These are phyloP conservation scores for Scedosporium minutisporum DNA, from an alignment of 2,329 filamentous ascomycete species.

Conservation along the genomic window DNA sequence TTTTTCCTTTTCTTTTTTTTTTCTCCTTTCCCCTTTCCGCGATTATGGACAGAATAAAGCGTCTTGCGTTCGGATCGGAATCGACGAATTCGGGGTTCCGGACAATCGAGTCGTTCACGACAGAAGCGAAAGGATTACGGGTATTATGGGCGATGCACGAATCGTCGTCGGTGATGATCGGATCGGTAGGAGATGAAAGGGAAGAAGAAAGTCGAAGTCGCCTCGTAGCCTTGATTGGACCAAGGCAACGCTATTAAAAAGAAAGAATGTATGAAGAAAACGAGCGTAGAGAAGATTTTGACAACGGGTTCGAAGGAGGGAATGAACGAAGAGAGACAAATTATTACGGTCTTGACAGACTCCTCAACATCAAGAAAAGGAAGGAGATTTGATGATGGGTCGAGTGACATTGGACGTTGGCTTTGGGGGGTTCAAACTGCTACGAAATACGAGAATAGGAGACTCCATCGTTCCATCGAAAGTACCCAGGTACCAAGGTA, in stretches of 20 bases:
- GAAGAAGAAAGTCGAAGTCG: background rate
- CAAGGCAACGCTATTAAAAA: background rate
- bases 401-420: background rate
- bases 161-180: background rate
- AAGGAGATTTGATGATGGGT: background rate
- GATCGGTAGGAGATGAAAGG: background rate
- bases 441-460: too few species aligned
- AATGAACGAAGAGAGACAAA: background rate
- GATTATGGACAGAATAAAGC: too few species aligned
- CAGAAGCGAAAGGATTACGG: background rate
- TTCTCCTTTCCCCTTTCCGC: too few species aligned
- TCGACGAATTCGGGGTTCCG: background rate
- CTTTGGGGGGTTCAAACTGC: too few species aligned
- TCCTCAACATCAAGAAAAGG: background rate
- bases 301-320: background rate
- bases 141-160: background rate
- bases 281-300: background rate
- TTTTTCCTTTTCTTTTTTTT: too few species aligned
- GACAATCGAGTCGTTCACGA: background rate
- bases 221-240: background rate
- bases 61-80: too few species aligned
- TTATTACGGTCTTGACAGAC: background rate
- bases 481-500: too few species aligned
- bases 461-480: too few species aligned
- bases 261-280: background rate